Evolutionary conservation across 83 land plant species (phyloP), one percentile per base, ranked within the genome.

Genomic region (Picea engelmannii): DNA sequence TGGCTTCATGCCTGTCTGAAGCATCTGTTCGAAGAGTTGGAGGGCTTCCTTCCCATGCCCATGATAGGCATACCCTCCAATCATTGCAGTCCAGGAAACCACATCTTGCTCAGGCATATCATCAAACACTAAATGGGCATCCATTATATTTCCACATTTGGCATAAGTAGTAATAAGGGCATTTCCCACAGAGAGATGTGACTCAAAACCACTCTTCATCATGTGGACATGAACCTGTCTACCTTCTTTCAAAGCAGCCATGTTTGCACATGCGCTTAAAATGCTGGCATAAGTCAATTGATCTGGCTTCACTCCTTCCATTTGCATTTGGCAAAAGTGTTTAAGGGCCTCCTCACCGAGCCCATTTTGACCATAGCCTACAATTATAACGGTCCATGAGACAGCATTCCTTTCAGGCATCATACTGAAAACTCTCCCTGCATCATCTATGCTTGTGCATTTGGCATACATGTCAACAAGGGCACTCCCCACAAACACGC

Each of bases 341-440:
- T n/a, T n/a, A n/a, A n/a, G n/a, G n/a, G n/a, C n/a, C n/a, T n/a
- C n/a, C n/a, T n/a, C n/a, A n/a, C n/a, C n/a, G n/a, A n/a, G n/a
- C n/a, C n/a, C n/a, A n/a, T n/a, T n/a, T n/a, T n/a, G n/a, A n/a
- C n/a, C n/a, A n/a, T n/a, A n/a, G n/a, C n/a, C n/a, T n/a, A n/a
- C n/a, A n/a, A n/a, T 90, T 65, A 90, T 88, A 16, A 82, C 80
- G 83, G 88, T 90, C 90, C 90, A 90, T 18, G 92, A 79, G n/a
- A n/a, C n/a, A n/a, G n/a, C n/a, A n/a, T n/a, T n/a, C n/a, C n/a
- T n/a, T n/a, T n/a, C n/a, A n/a, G n/a, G n/a, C n/a, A n/a, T n/a
- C n/a, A n/a, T n/a, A n/a, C n/a, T n/a, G n/a, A n/a, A n/a, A n/a
- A n/a, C n/a, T n/a, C n/a, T n/a, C n/a, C n/a, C n/a, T n/a, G n/a